Conservation (phyloP, 148 eudicot species). For the Nyssa sinensis region DNA sequence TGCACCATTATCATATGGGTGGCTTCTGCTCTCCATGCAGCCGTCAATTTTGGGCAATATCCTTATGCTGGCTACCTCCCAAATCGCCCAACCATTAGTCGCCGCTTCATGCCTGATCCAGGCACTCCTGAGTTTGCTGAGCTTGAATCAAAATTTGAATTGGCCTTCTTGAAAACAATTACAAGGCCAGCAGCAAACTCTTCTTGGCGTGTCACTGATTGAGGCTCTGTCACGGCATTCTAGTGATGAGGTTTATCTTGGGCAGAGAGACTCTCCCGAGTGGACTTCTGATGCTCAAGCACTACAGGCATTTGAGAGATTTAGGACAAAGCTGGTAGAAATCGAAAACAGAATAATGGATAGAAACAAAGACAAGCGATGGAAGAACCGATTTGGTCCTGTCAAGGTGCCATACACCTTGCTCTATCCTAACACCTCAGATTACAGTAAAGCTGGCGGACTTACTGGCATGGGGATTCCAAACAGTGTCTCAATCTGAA, state of each 20-base stretch:
- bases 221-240: conserved; percentile 68
- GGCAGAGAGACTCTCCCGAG: conserved; percentile 52
- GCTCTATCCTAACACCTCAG: conserved; percentile 63
- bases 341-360: conserved; percentile 43
- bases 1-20: conserved; percentile 79
- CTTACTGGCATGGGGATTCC: conserved; percentile 69
- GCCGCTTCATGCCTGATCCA: conserved; percentile 69
- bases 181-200: conserved; percentile 59
- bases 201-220: conserved; percentile 65
- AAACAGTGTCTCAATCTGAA: conserved; percentile 57
- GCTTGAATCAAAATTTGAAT: conserved; percentile 50
- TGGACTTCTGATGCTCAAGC: conserved; percentile 58
- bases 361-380: conserved; percentile 40
- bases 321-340: conserved; percentile 27
- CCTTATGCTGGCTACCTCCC: conserved; percentile 76
- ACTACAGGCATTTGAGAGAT: conserved; percentile 47
- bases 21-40: conserved; percentile 81
- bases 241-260: conserved; percentile 69
- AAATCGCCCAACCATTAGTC: conserved; percentile 71
- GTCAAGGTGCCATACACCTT: conserved; percentile 61
- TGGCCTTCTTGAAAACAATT: conserved; percentile 49
- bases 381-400: conserved; percentile 58
- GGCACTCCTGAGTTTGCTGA: conserved; percentile 56
- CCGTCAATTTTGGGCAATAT: conserved; percentile 80
- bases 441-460: conserved; percentile 41